A percentile compares a stretch with the other conserved stretches of the same genome.
phyloP scores from a whole-genome alignment of 2,329 filamentous ascomycete genomes.

The Ascochyta fabae region DNA sequence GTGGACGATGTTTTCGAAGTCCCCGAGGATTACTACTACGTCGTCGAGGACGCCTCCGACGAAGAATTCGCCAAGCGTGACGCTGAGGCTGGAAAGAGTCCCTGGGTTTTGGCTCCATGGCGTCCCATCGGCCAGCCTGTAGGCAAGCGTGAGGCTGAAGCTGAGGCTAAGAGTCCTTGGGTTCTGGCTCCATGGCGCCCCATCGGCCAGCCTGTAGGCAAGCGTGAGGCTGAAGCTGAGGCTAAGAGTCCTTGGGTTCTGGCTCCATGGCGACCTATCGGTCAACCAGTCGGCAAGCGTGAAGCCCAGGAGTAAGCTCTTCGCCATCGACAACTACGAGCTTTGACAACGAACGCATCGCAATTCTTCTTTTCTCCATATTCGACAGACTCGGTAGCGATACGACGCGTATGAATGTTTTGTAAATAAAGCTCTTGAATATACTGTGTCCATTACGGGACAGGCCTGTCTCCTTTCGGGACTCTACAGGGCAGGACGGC shows the following conservation, averaged over 20 bases:
- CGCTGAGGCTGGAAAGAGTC: not conserved
- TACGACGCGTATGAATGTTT: not conserved
- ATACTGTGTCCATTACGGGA: not conserved
- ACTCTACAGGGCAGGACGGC: conserved; percentile 7
- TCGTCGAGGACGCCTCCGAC: not conserved
- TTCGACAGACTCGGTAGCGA: not conserved
- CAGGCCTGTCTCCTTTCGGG: not conserved
- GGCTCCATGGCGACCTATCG: conserved; percentile 14
- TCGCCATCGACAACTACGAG: not conserved
- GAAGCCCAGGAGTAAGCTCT: conserved; percentile 30
- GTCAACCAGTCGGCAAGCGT: conserved; percentile 35
- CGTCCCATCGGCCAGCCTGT: conserved; percentile 9
- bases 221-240: conserved; percentile 16
- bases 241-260: not conserved
- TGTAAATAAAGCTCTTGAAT: conserved; percentile 9
- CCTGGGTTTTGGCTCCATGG: conserved; percentile 1
- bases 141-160: conserved; percentile 18
- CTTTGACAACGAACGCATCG: conserved; percentile 5
- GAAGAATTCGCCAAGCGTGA: conserved; percentile 35
- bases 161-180: not conserved
- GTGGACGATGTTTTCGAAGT: not conserved
- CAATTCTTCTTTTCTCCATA: conserved; percentile 5
- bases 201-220: conserved; percentile 9
- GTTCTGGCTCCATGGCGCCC: conserved; percentile 5
- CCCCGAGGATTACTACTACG: not conserved